phyloP scores from a whole-genome alignment of 2,329 filamentous ascomycete genomes.

The Epichloe brachyelytri region DNA sequence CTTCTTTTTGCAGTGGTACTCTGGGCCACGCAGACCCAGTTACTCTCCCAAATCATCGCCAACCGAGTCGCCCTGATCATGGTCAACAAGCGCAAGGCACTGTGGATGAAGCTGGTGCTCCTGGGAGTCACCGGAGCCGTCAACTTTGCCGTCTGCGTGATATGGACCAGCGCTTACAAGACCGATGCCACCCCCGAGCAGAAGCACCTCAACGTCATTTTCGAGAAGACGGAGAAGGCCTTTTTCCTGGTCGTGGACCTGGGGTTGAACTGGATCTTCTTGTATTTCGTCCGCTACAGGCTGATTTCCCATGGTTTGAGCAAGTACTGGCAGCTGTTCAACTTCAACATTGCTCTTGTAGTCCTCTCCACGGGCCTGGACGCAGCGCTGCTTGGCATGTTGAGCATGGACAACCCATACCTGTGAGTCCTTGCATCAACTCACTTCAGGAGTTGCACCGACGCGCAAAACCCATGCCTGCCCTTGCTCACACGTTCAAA shows the following conservation, averaged over 20 bases:
- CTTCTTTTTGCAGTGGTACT: constrained; percentile 1
- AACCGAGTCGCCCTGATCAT: constrained; percentile 31
- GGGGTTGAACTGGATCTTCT: constrained; percentile 36
- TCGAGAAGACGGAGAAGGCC: constrained; percentile 24
- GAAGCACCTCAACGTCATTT: constrained; percentile 9
- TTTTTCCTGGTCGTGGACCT: constrained; percentile 37
- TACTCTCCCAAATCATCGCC: constrained; percentile 31
- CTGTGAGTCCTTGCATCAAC: neutral
- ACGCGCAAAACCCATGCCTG: too few species aligned
- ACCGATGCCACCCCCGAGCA: neutral
- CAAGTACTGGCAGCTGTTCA: constrained; percentile 37
- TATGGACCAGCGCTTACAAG: constrained; percentile 27
- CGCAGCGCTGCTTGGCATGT: constrained; percentile 13
- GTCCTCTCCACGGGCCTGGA: constrained; percentile 36
- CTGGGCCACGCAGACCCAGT: constrained; percentile 21
- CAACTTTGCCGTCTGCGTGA: constrained; percentile 26
- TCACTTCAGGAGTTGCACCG: too few species aligned
- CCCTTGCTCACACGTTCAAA: neutral
- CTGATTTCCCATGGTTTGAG: constrained; percentile 32
- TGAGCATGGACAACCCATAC: constrained; percentile 10
- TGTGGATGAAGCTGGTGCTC: constrained; percentile 23
- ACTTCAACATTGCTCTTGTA: constrained; percentile 35
- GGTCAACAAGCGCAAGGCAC: constrained; percentile 20
- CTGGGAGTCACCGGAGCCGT: constrained; percentile 20
- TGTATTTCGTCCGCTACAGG: constrained; percentile 30